Evolutionary conservation across 768 basidiomycete genomes (phyloP).

Genomic region (Coprinopsis strossmayeri): DNA sequence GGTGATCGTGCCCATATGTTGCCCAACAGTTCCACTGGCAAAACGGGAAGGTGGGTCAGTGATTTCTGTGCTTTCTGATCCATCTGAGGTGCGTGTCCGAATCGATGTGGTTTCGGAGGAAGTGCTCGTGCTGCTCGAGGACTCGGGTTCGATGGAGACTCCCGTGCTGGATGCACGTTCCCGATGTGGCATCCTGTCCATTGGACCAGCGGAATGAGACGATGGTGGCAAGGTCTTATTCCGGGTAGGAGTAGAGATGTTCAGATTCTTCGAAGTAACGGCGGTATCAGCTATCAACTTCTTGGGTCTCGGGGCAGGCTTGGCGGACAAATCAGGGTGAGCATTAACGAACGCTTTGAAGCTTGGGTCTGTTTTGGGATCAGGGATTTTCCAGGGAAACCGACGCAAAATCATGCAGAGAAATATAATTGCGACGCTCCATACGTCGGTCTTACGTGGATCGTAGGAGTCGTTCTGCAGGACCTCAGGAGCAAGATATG

Average conservation of each 20-base stretch:
- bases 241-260: conserved; percentile 1
- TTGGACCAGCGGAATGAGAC: conserved; percentile 16
- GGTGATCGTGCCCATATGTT: conserved; percentile 14
- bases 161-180: conserved; percentile 31
- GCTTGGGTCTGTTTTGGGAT: conserved; percentile 85
- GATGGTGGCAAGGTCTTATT: conserved; percentile 26
- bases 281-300: conserved; percentile 5
- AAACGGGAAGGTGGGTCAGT: conserved; percentile 45
- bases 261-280: conserved; percentile 4
- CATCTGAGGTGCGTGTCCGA: conserved; percentile 31
- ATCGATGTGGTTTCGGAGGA: conserved; percentile 42
- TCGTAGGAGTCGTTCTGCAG: conserved; percentile 78
- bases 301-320: conserved; percentile 34
- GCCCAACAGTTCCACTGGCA: conserved; percentile 23
- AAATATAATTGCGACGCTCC: conserved; percentile 98
- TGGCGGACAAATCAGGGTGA: conserved; percentile 75
- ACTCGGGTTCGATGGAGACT: conserved; percentile 21
- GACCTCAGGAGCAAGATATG: conserved; percentile 97
- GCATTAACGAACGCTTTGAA: conserved; percentile 90
- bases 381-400: conserved; percentile 99
- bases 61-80: conserved; percentile 38
- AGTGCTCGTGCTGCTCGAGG: conserved; percentile 28
- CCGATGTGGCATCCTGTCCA: conserved; percentile 19
- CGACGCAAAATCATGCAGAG: conserved; percentile 97
- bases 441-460: conserved; percentile 96